Evolutionary conservation across 2,329 filamentous ascomycete genomes (phyloP), one percentile per base, ranked within the genome.

Genomic region (Arachnomyces sp.): DNA sequence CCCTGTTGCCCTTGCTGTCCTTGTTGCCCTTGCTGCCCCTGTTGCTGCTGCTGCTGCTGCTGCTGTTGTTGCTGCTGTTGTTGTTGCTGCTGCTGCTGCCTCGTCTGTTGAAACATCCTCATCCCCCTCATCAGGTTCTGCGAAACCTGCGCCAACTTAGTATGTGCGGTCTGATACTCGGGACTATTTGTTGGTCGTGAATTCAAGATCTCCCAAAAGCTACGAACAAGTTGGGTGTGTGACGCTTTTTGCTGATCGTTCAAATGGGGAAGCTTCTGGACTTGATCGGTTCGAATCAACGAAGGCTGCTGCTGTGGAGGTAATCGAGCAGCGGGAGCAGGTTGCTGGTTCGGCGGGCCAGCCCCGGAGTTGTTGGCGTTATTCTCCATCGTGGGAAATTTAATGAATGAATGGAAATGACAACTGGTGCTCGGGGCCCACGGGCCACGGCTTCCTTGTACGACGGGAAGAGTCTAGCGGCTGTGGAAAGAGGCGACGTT

Each of bases 221-320:
- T 69, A 42, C 68, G 65, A 45, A 80, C 68, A 14, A 72, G 63
- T 36, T 67, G 60, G 42, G 71, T 72, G 52, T 78, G 77, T 48
- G 74, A 69, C 33, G 66, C 58, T 59, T 78, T 80, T 50, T 74
- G 69, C 36, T 70, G 60, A 7, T 75, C 71, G 44, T 60, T 71
- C 21, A 80, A 62, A 55, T 71, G 65, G 4, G 72, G 71, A 4
- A 77, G 62, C 42, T 66, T 67, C 44, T 69, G 66, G 38, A 77
- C 72, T 44, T 75, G 69, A 42, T 72, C 68, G 21, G 72, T 71
- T 33, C 67, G 67, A 48, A 76, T 74, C 36, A 73, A 53, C 39
- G 66, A 64, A 4, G 65, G 61, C 36, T 67, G 62, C 48, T 68
- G 65, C 45, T 63, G 59, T 7, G 52, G 50, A 11, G 56, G 53